Evolutionary conservation across 805 yeast species (phyloP).

Genomic region (Ogataea paraovalis): DNA sequence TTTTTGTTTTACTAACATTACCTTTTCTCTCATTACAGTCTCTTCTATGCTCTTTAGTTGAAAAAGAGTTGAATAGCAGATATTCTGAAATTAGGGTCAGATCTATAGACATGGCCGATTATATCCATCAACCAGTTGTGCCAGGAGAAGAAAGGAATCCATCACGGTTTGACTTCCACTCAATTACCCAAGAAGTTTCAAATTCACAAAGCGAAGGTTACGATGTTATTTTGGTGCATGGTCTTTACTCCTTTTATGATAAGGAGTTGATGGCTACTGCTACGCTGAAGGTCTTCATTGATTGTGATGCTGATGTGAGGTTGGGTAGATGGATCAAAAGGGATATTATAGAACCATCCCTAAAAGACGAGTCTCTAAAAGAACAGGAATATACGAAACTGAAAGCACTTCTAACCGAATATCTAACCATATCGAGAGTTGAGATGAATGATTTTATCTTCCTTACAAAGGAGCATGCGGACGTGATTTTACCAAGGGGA

Average conservation of each 20-base stretch:
- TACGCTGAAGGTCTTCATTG: conserved; percentile 67
- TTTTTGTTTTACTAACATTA: background rate
- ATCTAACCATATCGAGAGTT: conserved; percentile 53
- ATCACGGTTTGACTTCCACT: conserved; percentile 37
- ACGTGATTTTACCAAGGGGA: conserved; percentile 70
- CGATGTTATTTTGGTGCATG: conserved; percentile 55
- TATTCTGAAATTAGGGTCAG: conserved; percentile 15
- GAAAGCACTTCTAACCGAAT: conserved; percentile 40
- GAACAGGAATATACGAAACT: conserved; percentile 12
- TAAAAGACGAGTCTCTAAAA: conserved; percentile 4
- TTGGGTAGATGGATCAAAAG: conserved; percentile 70
- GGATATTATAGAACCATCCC: conserved; percentile 19
- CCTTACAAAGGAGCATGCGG: conserved; percentile 71
- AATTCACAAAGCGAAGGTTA: conserved; percentile 7
- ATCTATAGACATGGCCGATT: conserved; percentile 25
- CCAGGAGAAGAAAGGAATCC: conserved; percentile 28
- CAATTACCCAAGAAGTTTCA: conserved; percentile 18
- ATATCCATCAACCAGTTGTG: conserved; percentile 1
- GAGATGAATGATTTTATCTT: conserved; percentile 65
- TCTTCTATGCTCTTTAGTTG: conserved; percentile 21
- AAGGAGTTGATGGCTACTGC: conserved; percentile 50
- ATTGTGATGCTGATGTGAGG: conserved; percentile 81
- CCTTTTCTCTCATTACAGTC: conserved; percentile 12
- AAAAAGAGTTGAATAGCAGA: conserved; percentile 20
- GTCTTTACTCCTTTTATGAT: conserved; percentile 77